Base-by-base conservation (phyloP, 352 stramenopile genomes). In the Hyaloperonospora arabidopsidis region DNA sequence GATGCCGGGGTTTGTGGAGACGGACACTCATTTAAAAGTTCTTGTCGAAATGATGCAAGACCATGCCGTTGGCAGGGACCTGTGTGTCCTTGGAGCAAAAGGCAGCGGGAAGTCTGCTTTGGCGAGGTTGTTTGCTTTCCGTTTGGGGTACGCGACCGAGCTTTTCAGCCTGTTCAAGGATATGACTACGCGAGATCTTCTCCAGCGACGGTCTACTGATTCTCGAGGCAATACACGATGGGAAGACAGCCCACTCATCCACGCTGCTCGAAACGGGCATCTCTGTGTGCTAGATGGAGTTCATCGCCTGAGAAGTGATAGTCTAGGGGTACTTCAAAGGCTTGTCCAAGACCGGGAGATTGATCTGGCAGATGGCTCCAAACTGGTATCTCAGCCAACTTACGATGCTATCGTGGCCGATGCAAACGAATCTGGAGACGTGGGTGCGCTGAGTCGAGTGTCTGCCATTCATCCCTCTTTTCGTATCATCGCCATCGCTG, bases 131-230 rank as follows among this genome's bases (percentile, higher is more conserved):
- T 90, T 89, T 66, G 72, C 76, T 25, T 54, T 79, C 29, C 73
- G 68, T 1, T 67, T 96, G 17, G 88, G 86, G 7, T 97, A 96
- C 59, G 66, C 74, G 17, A 80, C 83, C 5, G 83, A 97, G 54
- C 60, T 97, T 17, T 96, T 97, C 48, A 90, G 77, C 52, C 57
- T 98, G 7, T 96, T 97, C 59, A 87, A 91, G 51, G 95, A 98
- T 54, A 95, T 98, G 77, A 96, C 84, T 5, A 72, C 82, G 2
- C 76, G 93, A 21, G 93, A 98, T 78, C 78, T 98, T 7, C 68
- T 98, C 22, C 83, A 97, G 56, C 74, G 77, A 38, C 84, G 94
- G 10, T 84, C 70, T 10, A 98, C 92, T 1, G 86, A 96, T 49
- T 67, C 71, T 5, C 60, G 69, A 10, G 92, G 91, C 2, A 86